These are phyloP conservation scores for Datisca glomerata DNA, from an alignment of 306 rosid genomes.

Conservation along the genomic window DNA sequence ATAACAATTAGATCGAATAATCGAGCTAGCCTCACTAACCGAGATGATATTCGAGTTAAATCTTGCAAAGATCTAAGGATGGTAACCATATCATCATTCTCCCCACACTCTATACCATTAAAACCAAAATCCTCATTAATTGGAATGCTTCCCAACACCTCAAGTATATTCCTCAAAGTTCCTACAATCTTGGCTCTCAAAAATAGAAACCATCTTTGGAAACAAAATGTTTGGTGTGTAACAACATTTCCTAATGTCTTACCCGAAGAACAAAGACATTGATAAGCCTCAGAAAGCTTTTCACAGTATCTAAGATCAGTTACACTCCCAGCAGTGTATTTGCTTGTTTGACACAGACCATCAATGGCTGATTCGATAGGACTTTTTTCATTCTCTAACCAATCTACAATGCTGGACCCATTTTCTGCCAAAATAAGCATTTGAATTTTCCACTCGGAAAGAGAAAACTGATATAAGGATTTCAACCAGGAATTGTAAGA, in stretches of 20 bases:
- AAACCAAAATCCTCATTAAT: constrained; percentile 5
- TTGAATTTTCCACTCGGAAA: constrained; percentile 29
- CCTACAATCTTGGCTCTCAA: constrained; percentile 34
- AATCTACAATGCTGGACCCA: constrained; percentile 20
- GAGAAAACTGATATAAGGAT: constrained; percentile 32
- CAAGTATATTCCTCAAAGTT: constrained; percentile 21
- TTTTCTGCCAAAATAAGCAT: constrained; percentile 21
- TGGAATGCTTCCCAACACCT: constrained; percentile 16
- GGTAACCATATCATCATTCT: constrained; percentile 5
- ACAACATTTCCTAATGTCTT: constrained; percentile 28
- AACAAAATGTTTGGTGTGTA: constrained; percentile 26
- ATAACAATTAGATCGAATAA: constrained; percentile 35
- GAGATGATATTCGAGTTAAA: constrained; percentile 23
- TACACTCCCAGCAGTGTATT: constrained; percentile 8
- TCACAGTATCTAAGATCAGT: constrained; percentile 10
- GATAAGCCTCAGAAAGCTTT: constrained; percentile 29
- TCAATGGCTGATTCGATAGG: constrained; percentile 2
- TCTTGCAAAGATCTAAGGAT: constrained; percentile 15
- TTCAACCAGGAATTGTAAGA: constrained; percentile 33
- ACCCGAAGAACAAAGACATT: constrained; percentile 31
- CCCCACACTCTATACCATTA: constrained; percentile 9
- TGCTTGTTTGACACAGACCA: constrained; percentile 15
- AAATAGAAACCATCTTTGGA: constrained; percentile 57
- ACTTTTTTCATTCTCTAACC: constrained; percentile 17
- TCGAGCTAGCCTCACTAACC: constrained; percentile 24